Conservation (phyloP, 805 yeast species). For the Wickerhamiella vanderwaltii region DNA sequence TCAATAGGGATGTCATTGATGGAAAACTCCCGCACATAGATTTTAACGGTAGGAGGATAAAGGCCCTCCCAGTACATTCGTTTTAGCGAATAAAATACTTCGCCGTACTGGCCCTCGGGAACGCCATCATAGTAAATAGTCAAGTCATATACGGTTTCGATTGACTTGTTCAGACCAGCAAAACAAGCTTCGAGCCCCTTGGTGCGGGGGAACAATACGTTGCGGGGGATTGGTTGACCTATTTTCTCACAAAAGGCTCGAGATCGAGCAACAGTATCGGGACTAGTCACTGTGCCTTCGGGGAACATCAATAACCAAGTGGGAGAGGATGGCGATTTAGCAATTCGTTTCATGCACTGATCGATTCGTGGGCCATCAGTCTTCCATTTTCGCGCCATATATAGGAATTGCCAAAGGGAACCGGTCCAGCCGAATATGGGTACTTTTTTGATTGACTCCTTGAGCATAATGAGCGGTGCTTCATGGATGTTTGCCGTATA, state of each 20-base stretch:
- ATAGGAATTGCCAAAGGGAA: constrained; percentile 64
- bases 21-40: constrained; percentile 48
- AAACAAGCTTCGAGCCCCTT: constrained; percentile 67
- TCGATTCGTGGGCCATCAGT: constrained; percentile 47
- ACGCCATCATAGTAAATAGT: constrained; percentile 78
- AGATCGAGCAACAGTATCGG: constrained; percentile 48
- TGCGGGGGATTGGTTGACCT: constrained; percentile 31
- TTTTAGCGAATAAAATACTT: constrained; percentile 55
- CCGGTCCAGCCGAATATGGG: constrained; percentile 83
- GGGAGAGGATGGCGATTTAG: constrained; percentile 37
- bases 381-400: constrained; percentile 79
- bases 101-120: constrained; percentile 51
- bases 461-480: constrained; percentile 58
- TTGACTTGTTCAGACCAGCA: constrained; percentile 33
- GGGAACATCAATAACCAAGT: constrained; percentile 74
- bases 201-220: constrained; percentile 69
- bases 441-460: constrained; percentile 53
- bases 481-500: constrained; percentile 57
- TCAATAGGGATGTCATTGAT: constrained; percentile 54
- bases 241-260: constrained; percentile 43
- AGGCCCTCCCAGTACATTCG: constrained; percentile 54
- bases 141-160: constrained; percentile 56
- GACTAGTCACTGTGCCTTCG: constrained; percentile 83
- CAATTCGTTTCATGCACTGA: constrained; percentile 12
- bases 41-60: constrained; percentile 55